Evolutionary conservation across 192 early-diverging fungal species (phyloP), one percentile per base, ranked within the genome.

Genomic region (Umbelopsis sp.): DNA sequence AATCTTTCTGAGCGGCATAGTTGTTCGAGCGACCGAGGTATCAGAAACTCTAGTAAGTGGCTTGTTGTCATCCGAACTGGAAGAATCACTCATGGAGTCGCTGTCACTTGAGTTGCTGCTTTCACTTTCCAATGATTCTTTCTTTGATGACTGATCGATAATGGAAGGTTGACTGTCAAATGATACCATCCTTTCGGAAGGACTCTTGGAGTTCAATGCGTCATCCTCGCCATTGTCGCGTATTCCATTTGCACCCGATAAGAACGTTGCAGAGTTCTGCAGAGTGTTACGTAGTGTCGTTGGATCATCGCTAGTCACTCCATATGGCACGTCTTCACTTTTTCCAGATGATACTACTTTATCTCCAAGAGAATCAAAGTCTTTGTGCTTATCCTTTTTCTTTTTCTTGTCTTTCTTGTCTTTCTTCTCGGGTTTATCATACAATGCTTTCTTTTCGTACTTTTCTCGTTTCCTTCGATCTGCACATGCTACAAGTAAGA

Each of bases 321-420:
- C 55, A 16, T 27, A 18, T 16, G 55, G 55, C 4, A 61, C 55
- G 2, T 61, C 55, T 33, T 33, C 55, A 18, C 25, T 33, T 10
- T 12, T 18, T 18, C 35, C 55, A 18, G 13, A n/a, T 61, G 55
- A 6, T 11, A 16, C 7, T 13, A 25, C 21, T 25, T 61, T 25
- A n/a, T 16, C 27, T 49, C 48, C 48, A 49, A 49, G 5, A 16
- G 48, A 49, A 49, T 21, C 48, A 65, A 48, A 44, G 15, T 1
- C 46, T 30, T 74, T 51, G n/a, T 47, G 50, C 37, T 78, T 71
- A 23, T 75, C 67, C 46, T 71, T 48, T 53, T 77, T 77, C 35
- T 71, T 67, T n/a, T 76, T 78, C 33, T 77, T 67, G 6, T 55
- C 49, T 18, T 71, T 71, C 48, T 71, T 76, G 7, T 78, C 71